A percentile compares a stretch with the other conserved stretches of the same genome.
These are phyloP conservation scores for Capronia americana DNA, from an alignment of 2,329 filamentous ascomycete genomes.

Conservation along the genomic window DNA sequence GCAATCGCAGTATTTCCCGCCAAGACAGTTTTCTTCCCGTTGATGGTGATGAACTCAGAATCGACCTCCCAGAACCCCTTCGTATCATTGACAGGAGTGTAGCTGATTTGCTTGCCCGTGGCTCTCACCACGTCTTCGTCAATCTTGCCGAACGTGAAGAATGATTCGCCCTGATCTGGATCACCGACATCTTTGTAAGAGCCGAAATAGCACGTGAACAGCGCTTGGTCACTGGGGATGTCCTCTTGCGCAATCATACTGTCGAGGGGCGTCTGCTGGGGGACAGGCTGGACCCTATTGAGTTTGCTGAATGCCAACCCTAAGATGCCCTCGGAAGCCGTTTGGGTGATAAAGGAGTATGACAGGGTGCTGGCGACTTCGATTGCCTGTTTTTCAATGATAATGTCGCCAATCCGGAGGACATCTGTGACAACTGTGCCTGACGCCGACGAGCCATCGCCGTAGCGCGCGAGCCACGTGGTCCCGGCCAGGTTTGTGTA, in stretches of 20 bases:
- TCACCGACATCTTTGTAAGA: slow-evolving; percentile 59
- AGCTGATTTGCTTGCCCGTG: slow-evolving; percentile 62
- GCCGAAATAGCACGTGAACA: slow-evolving; percentile 71
- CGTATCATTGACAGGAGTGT: slow-evolving; percentile 67
- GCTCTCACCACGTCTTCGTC: slow-evolving; percentile 66
- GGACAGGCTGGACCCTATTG: slow-evolving; percentile 65
- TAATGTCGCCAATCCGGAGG: slow-evolving; percentile 66
- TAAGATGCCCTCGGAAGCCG: slow-evolving; percentile 65
- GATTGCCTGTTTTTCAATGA: slow-evolving; percentile 66
- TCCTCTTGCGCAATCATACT: slow-evolving; percentile 69
- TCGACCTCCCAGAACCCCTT: slow-evolving; percentile 73
- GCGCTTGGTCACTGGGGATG: slow-evolving; percentile 59
- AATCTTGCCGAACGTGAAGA: slow-evolving; percentile 77
- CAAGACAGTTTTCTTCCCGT: slow-evolving; percentile 59
- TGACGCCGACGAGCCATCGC: slow-evolving; percentile 70
- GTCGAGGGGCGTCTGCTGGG: slow-evolving; percentile 68
- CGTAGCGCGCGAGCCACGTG: slow-evolving; percentile 71
- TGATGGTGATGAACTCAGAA: slow-evolving; percentile 64
- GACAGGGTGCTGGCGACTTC: slow-evolving; percentile 69
- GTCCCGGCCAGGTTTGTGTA: slow-evolving; percentile 58
- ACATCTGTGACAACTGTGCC: slow-evolving; percentile 70
- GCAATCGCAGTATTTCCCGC: slow-evolving; percentile 69
- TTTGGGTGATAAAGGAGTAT: slow-evolving; percentile 60
- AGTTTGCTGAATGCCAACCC: slow-evolving; percentile 63
- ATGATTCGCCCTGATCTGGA: slow-evolving; percentile 57